Evolutionary conservation across 1,284 basidiomycete species (phyloP), one percentile per base, ranked within the genome.

Genomic region (Microstroma glucosiphilum): DNA sequence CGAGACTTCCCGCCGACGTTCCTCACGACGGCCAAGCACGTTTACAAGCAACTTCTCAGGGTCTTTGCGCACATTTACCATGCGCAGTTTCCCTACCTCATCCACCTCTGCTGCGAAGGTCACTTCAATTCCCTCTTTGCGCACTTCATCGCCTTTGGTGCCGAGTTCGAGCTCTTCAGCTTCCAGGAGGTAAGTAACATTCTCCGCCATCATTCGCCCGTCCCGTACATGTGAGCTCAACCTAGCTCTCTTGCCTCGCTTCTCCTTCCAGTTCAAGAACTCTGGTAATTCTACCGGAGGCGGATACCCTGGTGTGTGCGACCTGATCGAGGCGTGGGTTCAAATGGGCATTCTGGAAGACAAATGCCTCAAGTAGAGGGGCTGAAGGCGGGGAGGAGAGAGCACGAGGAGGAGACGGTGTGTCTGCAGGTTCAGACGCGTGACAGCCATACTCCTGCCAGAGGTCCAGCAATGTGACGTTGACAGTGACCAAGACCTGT

Each of bases 71-170:
- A 98, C 81, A 88, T 98, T 76, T 98, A 97, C 81, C 89, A 97
- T 80, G 89, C 91, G 3, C 94, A 98, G 79, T 98, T 93, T 80
- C 83, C 85, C 21, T 89, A 91, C 46, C 87, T 89, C 72, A 87
- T 96, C 70, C 93, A 98, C 79, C 85, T 98, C 23, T 91, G 90
- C 61, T 88, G 90, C 55, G 94, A 97, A 78, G 92, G 92, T 0
- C 93, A 97, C 81, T 92, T 96, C 82, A 97, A 97, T 81, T 91
- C 89, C n/a, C 85, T 97, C 41, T 97, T 97, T 76, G 93, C 93
- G 0, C 93, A 97, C 81, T 96, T 94, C 82, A 83, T 97, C 56
- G 90, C 92, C 0, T 97, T 97, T 75, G 85, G 85, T 12, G 82
- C 82, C 58, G 84, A 86, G 71, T 98, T 96, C 78, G 89, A 96